phyloP scores from a whole-genome alignment of 805 yeast species.

The Yamadazyma olivae region DNA sequence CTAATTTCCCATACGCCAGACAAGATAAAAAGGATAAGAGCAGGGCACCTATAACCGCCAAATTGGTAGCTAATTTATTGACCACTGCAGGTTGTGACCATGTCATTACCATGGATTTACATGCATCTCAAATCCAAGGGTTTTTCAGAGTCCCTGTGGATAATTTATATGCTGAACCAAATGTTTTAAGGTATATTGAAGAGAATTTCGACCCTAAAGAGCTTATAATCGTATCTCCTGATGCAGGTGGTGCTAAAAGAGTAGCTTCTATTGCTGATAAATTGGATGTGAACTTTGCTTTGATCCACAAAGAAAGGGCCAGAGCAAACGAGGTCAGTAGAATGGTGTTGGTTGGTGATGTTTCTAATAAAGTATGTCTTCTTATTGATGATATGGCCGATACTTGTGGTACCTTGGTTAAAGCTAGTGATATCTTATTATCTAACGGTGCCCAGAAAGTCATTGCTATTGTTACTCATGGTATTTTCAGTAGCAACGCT shows the following conservation, averaged over 20 bases:
- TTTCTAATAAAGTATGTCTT: conserved; percentile 67
- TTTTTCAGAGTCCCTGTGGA: conserved; percentile 82
- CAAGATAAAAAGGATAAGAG: conserved; percentile 84
- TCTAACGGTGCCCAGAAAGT: conserved; percentile 69
- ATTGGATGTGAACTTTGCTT: conserved; percentile 75
- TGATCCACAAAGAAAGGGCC: conserved; percentile 82
- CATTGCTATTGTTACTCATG: conserved; percentile 81
- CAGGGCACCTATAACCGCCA: conserved; percentile 84
- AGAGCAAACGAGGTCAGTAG: conserved; percentile 79
- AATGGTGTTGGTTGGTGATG: conserved; percentile 87
- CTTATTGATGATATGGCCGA: conserved; percentile 90
- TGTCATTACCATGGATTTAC: conserved; percentile 83
- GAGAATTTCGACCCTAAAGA: conserved; percentile 57
- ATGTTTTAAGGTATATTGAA: conserved; percentile 69
- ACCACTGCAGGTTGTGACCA: conserved; percentile 85
- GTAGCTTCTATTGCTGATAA: conserved; percentile 84
- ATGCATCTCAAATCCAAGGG: conserved; percentile 88
- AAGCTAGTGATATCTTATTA: conserved; percentile 73
- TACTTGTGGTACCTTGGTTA: conserved; percentile 82
- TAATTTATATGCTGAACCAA: conserved; percentile 80
- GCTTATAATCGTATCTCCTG: conserved; percentile 80
- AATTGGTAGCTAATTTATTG: conserved; percentile 77
- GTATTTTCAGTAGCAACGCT: conserved; percentile 74
- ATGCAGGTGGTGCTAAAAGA: conserved; percentile 89
- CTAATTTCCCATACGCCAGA: conserved; percentile 85